Base-by-base conservation (phyloP, 495 filamentous ascomycete genomes). In the Cairneyella variabilis region DNA sequence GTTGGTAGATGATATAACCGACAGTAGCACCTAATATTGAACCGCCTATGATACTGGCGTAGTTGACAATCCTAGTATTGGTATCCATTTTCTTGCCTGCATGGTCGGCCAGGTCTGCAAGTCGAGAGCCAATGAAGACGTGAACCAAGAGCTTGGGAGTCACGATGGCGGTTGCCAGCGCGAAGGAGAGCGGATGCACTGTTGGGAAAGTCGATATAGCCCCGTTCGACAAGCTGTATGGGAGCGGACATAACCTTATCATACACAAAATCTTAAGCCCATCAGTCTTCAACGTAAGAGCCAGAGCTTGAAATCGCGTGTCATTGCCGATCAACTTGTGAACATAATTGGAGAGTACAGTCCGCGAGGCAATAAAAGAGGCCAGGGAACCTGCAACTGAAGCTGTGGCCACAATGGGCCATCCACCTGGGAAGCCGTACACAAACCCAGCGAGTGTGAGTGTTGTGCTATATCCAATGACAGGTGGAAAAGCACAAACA, bases 201-300 rank as follows among this genome's bases (percentile, higher is more conserved):
- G 90, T 95, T 2, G 89, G 90, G 58, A 98, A 91, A 1, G 92
- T 97, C 17, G 89, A 89, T 23, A 98, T 81, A 20, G 93, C 95
- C 17, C 91, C 93, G 62, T 98, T 98, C 61, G 88, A 91, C 51
- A 97, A 72, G 20, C 88, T 92, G 65, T 95, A 98, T n/a, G 93
- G 93, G 54, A 97, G 67, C 20, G 93, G 93, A 54, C 93, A 97
- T 30, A 97, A 72, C 25, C 93, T 77, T 51, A 98, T 95, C 88
- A 96, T 96, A 59, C 86, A 83, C 26, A 98, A 75, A 16, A 97
- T 76, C 56, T 90, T 89, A 34, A 98, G 65, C 0, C 93, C 95
- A 64, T 98, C 93, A 60, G 90, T 84, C 37, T 85, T 77, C 22
- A 86, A 71, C 23, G 81, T 79, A 55, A 78, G 72, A 34, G 79